Evolutionary conservation across 2,329 filamentous ascomycete genomes (phyloP).

Genomic region (Xylariaceae sp.): DNA sequence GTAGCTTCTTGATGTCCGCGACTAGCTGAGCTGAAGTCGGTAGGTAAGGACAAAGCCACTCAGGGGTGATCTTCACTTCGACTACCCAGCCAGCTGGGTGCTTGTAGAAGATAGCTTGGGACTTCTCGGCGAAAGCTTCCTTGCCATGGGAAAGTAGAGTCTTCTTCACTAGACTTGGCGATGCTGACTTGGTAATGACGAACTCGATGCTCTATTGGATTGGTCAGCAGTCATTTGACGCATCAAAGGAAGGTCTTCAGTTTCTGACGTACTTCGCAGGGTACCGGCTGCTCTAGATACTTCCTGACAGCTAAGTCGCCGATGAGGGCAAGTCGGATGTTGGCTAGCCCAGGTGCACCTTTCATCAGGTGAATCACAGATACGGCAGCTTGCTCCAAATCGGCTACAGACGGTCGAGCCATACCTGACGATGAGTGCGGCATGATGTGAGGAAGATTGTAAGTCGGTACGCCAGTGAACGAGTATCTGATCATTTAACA

Average conservation of each 20-base stretch:
- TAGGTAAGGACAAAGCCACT: conserved; percentile 32
- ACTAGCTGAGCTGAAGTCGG: conserved; percentile 21
- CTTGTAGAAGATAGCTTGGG: conserved; percentile 26
- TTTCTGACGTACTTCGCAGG: conserved; percentile 22
- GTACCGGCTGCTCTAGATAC: conserved; percentile 19
- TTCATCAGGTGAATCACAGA: conserved; percentile 28
- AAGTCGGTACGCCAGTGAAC: conserved; percentile 16
- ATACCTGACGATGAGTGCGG: conserved; percentile 24
- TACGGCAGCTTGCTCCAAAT: conserved; percentile 28
- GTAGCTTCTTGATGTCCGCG: conserved; percentile 18
- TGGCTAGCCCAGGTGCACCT: conserved; percentile 25
- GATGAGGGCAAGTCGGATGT: conserved; percentile 25
- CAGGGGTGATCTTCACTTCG: conserved; percentile 31
- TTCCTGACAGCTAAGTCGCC: conserved; percentile 31
- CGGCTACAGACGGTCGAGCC: conserved; percentile 23
- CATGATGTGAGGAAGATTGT: conserved; percentile 16
- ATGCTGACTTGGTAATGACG: conserved; percentile 25
- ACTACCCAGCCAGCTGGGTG: conserved; percentile 28
- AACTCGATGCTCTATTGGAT: conserved; percentile 30
- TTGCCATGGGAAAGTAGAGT: conserved; percentile 24
- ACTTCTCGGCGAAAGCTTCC: conserved; percentile 21
- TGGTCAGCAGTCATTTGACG: conserved; percentile 4
- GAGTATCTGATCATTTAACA: conserved; percentile 2
- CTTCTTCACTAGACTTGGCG: conserved; percentile 31
- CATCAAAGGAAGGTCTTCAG: neutral